Evolutionary conservation across 257 asterid species (phyloP), one percentile per base, ranked within the genome.

Genomic region (Solanum gracilifrons): DNA sequence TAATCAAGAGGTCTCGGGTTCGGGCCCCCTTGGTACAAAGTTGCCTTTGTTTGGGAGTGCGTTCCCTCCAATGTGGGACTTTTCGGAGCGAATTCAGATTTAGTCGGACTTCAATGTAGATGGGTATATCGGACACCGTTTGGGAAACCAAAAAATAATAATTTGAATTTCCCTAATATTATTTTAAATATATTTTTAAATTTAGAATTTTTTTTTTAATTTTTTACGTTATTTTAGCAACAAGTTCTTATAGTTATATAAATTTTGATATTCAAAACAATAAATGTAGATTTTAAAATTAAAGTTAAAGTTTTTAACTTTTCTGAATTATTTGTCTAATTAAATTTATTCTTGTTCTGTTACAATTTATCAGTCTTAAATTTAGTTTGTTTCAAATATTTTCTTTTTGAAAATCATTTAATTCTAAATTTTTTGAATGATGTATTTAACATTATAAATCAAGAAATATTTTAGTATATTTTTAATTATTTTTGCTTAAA

Each of bases 11-110:
- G 21, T 48, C 21, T 48, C 60, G 3, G 21, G 7, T 48, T 48
- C 1, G 21, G 2, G 1, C 55, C 7, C 1, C 21, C 60, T 48
- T 48, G 21, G 3, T 48, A 48, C 0, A 3, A 13, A 48, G 8
- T 15, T 5, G 20, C 7, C 6, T 46, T 46, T 46, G 58, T 46
- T 46, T 4, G 58, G 58, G 21, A 48, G 21, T 13, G 60, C 60
- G 20, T 48, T 9, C 7, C 21, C 21, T 8, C 3, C 60, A 48
- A 48, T 48, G 60, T 48, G 60, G 60, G 3, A 48, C 21, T 48
- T 48, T 16, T 0, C 60, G 1, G 3, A 15, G 60, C 8, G 3
- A 48, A 48, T 48, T 0, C 3, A 0, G 0, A 48, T 48, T 48
- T 48, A 48, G 21, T 48, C 1, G 3, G 7, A 15, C 60, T 48